Base-by-base conservation (phyloP, 345 rosid genomes). In the Gossypium australe region DNA sequence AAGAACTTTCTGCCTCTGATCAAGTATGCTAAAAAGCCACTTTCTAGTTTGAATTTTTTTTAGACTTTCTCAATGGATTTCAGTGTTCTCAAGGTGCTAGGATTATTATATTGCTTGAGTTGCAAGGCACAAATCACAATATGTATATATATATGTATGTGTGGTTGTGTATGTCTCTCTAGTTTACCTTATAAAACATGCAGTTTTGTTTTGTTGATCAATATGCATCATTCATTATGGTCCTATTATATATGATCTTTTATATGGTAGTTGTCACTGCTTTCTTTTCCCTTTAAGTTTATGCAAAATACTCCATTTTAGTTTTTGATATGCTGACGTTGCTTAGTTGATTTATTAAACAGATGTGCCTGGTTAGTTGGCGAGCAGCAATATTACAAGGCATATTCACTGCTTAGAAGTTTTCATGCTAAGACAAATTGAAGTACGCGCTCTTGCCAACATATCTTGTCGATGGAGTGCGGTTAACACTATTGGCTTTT, bases 391-490 rank as follows among this genome's bases (percentile, higher is more conserved):
- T 53, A 49, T 53, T 73, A 57, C 25, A 18, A 73, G 68, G 60
- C 34, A 16, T 67, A 41, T 74, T 71, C 72, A 70, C 63, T 67
- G 74, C 34, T 47, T 38, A 53, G 27, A 71, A 70, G 57, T 55
- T 74, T 44, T 63, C 74, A 7, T 68, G 2, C 24, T 45, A 6
- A 65, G 69, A 22, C 29, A 67, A 67, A 44, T 67, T 22, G 51
- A 56, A 58, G 51, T 52, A 77, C 75, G 80, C 12, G 43, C 72
- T 65, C 72, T 38, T 17, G 56, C 61, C 49, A 52, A 49, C 63
- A 45, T 52, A 57, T 77, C 47, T 70, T 52, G 43, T 58, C 60
- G 71, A 49, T 65, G 85, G 83, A 80, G 78, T 75, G 60, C 71
- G 71, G 80, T 72, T 80, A 78, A 81, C 64, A 43, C 57, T 59